A percentile compares a stretch with the other conserved stretches of the same genome.
Conservation (phyloP, 108 stramenopile genomes). For the Epipyxis sp. region DNA sequence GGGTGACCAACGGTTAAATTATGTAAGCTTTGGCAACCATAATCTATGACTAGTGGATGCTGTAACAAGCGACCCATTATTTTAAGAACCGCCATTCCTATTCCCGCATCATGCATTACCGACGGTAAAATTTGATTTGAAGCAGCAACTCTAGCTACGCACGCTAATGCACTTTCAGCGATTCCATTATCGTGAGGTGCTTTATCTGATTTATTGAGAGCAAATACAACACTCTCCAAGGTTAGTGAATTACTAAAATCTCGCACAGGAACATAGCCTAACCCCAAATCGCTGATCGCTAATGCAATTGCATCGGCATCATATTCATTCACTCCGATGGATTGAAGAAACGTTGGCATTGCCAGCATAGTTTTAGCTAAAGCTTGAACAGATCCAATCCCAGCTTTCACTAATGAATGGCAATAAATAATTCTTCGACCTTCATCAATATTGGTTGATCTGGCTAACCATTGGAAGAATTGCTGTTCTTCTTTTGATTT, state of each 20-base stretch:
- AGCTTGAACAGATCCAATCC: not conserved
- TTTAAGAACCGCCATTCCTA: not conserved
- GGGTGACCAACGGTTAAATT: not conserved
- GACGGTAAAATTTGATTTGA: not conserved
- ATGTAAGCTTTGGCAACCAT: not conserved
- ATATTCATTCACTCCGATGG: not conserved
- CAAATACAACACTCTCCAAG: not conserved
- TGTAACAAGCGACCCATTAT: not conserved
- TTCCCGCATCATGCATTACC: not conserved
- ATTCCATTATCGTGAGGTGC: not conserved
- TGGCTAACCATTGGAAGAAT: slow-evolving; percentile 15
- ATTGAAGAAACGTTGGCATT: not conserved
- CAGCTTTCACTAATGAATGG: not conserved
- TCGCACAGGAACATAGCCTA: slow-evolving; percentile 24
- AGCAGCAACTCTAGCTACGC: slow-evolving; percentile 1
- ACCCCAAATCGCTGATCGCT: not conserved
- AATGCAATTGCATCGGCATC: slow-evolving; percentile 13
- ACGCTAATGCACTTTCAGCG: not conserved
- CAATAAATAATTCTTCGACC: slow-evolving; percentile 13
- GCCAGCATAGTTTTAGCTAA: slow-evolving; percentile 1
- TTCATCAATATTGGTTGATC: slow-evolving; percentile 18
- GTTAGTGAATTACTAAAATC: not conserved
- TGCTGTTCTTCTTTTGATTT: slow-evolving; percentile 19
- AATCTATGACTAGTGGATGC: not conserved
- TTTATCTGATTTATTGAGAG: not conserved